Base-by-base conservation (phyloP, 768 basidiomycete genomes). In the Favolaschia claudopus region DNA sequence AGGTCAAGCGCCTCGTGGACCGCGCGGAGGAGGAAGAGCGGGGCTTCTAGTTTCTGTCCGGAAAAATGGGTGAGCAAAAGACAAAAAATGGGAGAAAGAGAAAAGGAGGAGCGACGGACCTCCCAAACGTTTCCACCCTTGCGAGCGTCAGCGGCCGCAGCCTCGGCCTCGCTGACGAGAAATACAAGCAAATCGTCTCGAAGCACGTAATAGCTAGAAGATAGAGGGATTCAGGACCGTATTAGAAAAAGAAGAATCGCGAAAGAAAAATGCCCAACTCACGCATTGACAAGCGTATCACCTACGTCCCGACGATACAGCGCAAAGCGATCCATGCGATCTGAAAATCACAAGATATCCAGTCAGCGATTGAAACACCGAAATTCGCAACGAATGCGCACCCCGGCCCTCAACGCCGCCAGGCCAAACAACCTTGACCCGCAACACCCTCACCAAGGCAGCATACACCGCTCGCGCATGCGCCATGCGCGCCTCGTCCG, bases 211-310 rank as follows among this genome's bases (percentile, higher is more conserved):
- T 89, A 96, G 22, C 91, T 93, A 67, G 20, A 36, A 27, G 20
- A 15, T 17, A 40, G 24, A 22, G 4, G 37, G n/a, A 42, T 31
- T 24, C 7, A 34, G 29, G n/a, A 46, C 12, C 17, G 33, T 25
- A n/a, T 24, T 22, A 17, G 25, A 20, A 19, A 10, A 39, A 40
- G 32, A 24, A 29, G 29, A 45, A 33, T 24, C 32, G 36, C 13
- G 22, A 28, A 32, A 47, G 40, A 29, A 55, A 22, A 45, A 36
- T 45, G 3, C 17, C 22, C 19, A 19, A 79, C 89, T 51, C 74
- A 94, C 91, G 92, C 92, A 64, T 95, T 95, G 58, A 95, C 89
- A 14, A 95, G 79, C 1, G 91, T 92, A 74, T 95, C 93, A 0
- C 93, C 93, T 24, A 93, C 86, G 57, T 95, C 93, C 60, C 92